Evolutionary conservation across 768 basidiomycete genomes (phyloP), one percentile per base, ranked within the genome.

Genomic region (Pisolithus orientalis): DNA sequence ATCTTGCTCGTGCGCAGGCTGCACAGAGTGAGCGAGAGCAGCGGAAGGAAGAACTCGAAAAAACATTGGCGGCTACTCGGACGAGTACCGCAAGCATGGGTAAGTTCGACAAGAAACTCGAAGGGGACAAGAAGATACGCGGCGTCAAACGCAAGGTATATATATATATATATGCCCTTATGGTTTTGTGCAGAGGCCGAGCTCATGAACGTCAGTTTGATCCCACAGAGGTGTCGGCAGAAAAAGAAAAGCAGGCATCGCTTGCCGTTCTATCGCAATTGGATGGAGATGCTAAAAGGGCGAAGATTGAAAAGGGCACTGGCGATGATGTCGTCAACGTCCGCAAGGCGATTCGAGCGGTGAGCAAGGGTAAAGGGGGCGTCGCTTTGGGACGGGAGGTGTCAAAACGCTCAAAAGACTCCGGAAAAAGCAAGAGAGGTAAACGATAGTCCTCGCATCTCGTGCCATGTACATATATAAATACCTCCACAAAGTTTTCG

Each of bases 1-100:
- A 98, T 66, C 49, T 81, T 7, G 80, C 84, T 24, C 83, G 83
- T 31, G 77, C 84, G 0, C 70, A 76, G 48, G 60, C 67, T 0
- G 57, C 68, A 42, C 50, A 53, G 39, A 59, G 70, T 5, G 66
- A 72, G 49, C 72, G 73, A 49, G 67, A 74, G 21, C 67, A 76
- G 44, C 82, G 89, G 24, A 91, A 92, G 70, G 59, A 65, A 13
- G 84, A 90, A 13, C 79, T 98, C 16, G 87, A 93, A 21, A 76
- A 77, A 52, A 85, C 87, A 1, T 73, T 96, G 25, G 82, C 89
- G 7, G 78, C 84, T 10, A 84, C 87, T 1, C 82, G 89, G 53
- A 72, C 75, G 28, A 93, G 93, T 55, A 99, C 96, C 0, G 96
- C 94, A 0, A 94, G 91, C 61, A 85, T 99, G 85, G 96, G 96